Evolutionary conservation across 108 stramenopile species (phyloP).

Genomic region (Skeletonema potamos): DNA sequence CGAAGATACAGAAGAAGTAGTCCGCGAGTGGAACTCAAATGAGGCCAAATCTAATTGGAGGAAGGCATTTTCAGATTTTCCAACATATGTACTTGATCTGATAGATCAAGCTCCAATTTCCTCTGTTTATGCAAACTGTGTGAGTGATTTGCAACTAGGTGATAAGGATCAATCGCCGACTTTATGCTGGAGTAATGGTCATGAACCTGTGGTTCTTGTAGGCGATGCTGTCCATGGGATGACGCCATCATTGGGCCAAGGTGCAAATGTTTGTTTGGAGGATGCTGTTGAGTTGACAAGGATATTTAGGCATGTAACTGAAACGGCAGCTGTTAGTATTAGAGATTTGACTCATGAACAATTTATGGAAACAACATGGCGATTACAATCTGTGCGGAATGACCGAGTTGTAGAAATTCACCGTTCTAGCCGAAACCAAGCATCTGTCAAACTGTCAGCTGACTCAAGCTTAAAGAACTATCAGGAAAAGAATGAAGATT

Average conservation of each 20-base stretch:
- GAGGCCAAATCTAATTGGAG: background rate
- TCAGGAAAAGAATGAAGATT: background rate
- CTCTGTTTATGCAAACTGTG: conserved; percentile 3
- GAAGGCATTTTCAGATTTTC: conserved; percentile 2
- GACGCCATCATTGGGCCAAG: conserved; percentile 9
- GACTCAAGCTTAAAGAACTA: conserved; percentile 3
- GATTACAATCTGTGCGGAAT: background rate
- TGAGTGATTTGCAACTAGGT: conserved; percentile 8
- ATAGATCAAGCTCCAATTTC: background rate
- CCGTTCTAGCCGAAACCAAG: background rate
- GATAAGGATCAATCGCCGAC: background rate
- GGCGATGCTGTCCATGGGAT: conserved; percentile 14
- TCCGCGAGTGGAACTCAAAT: background rate
- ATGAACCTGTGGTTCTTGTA: conserved; percentile 1
- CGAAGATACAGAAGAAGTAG: conserved; percentile 4
- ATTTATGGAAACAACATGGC: background rate
- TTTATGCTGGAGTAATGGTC: background rate
- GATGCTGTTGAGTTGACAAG: conserved; percentile 9
- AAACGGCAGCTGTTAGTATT: background rate
- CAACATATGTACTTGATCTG: conserved; percentile 3
- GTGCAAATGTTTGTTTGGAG: conserved; percentile 15
- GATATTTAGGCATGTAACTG: background rate
- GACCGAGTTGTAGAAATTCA: conserved; percentile 6
- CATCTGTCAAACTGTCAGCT: background rate
- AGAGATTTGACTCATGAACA: background rate